Base-by-base conservation (phyloP, 495 filamentous ascomycete genomes). In the Oidiodendron maius region DNA sequence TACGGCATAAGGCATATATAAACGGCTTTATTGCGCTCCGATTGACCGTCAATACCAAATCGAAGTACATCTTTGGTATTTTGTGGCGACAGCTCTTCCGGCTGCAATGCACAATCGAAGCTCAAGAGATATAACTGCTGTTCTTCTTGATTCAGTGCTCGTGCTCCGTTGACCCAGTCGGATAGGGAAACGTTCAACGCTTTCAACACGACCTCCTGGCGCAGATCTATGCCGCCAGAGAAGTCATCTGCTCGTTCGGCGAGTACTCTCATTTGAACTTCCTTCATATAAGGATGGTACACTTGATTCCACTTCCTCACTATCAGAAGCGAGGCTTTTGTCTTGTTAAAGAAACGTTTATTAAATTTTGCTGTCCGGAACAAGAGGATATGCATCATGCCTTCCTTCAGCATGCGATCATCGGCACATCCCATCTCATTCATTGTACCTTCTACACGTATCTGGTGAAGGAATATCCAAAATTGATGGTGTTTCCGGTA, bases 311-410 rank as follows among this genome's bases (percentile, higher is more conserved):
- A 49, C 46, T 40, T 49, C 36, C 46, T 49, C 23, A 47, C 44
- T 38, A 22, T 47, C 44, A 37, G 17, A 38, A 47, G 44, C 30
- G 17, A 37, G 16, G 36, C 44, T 17, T 47, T 47, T 36, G 17
- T 36, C 38, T 47, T 50, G 23, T 52, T 52, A 40, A 46, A 52
- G 28, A 52, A 52, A 52, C 32, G 43, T 47, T 32, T 52, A 24
- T 52, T 52, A 47, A 51, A 47, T 37, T 20, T 43, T 17, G 40
- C 35, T 40, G 28, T 46, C 50, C 26, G 21, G 46, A 49, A 49
- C 17, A 51, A 16, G 48, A 51, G 48, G 26, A 51, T 51, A 24
- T 43, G 25, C 40, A 3, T 44, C 20, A 51, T 38, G 46, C 40
- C 28, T 37, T 51, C 41, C 41, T 51, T 51, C 30, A 45, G 48